Evolutionary conservation across 768 basidiomycete species (phyloP).

Genomic region (Boletus huronensis): DNA sequence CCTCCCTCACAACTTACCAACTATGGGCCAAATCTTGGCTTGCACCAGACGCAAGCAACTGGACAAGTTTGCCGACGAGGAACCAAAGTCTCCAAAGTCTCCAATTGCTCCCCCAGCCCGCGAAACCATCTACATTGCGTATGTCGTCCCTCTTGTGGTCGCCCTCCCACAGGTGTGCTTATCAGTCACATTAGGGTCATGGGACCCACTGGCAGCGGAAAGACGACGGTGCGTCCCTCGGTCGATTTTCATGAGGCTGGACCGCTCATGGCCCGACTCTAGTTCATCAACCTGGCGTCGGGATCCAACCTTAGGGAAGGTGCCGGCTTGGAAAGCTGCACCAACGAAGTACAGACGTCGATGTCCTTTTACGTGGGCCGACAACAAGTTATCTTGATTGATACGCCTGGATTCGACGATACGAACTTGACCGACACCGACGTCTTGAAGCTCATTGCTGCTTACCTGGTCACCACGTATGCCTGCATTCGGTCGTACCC

Average conservation of each 20-base stretch:
- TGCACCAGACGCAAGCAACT: constrained; percentile 27
- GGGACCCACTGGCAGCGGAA: constrained; percentile 35
- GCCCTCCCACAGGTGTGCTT: constrained; percentile 13
- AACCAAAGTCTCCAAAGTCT: constrained; percentile 20
- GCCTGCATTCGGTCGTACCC: neutral
- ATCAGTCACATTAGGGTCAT: constrained; percentile 31
- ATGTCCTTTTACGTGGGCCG: constrained; percentile 27
- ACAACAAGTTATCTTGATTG: constrained; percentile 46
- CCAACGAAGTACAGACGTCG: constrained; percentile 32
- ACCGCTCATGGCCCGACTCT: constrained; percentile 1
- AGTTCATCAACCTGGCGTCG: constrained; percentile 39
- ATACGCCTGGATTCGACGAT: constrained; percentile 65
- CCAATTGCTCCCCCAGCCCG: constrained; percentile 12
- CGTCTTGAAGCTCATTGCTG: constrained; percentile 49
- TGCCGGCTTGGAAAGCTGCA: constrained; percentile 35
- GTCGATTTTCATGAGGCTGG: neutral
- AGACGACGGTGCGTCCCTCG: constrained; percentile 30
- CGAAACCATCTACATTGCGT: constrained; percentile 30
- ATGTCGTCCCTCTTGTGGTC: constrained; percentile 9
- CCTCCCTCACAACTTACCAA: constrained; percentile 15
- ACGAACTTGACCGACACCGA: constrained; percentile 47
- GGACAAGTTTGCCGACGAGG: constrained; percentile 25
- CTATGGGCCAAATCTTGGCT: constrained; percentile 30
- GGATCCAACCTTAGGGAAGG: constrained; percentile 33
- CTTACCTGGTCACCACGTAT: constrained; percentile 32